Evolutionary conservation across 164 flowering plant genomes (phyloP), one percentile per base, ranked within the genome.

Genomic region (Umbilicus rupestris): DNA sequence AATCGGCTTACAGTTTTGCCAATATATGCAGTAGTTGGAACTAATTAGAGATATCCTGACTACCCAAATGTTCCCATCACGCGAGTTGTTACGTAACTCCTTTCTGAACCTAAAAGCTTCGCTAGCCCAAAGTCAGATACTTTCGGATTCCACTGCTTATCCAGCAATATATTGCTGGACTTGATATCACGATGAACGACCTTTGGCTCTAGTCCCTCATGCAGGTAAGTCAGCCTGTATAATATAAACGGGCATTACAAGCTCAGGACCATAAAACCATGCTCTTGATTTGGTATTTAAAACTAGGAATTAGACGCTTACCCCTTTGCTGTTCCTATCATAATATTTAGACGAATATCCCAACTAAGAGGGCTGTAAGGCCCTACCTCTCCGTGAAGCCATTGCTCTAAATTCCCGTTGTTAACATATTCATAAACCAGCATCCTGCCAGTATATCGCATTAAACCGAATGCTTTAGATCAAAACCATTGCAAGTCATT

Each of bases 31-130:
- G 26, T 30, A 7, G 17, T 55, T 44, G 46, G 10, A 12, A 15
- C 17, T 29, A 15, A 26, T 26, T 20, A 7, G 15, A 29, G 46
- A 68, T 11, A 22, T 16, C 41, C 8, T 3, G 73, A 82, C 47
- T 39, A 89, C 96, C 96, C 96, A 73, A 90, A 90, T 50, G 96
- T 90, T 71, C 96, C 96, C 96, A 90, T 90, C 37, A 90, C 96
- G 22, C 96, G 92, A 66, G 96, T 90, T 16, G 94, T 90, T 26
- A 90, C 83, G 47, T 87, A 90, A 71, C 90, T 87, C 73, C 77
- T 80, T 68, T 90, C 96, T 17, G 93, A 83, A 42, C 88, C 86
- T 73, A 90, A 78, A 28, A 90, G 90, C 78, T 90, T 90, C 55
- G 96, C 96, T 17, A 90, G 79, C 46, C 96, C 96, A 79, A 90